These are phyloP conservation scores for Acanthamoeba sp. DNA, from an alignment of 208 protist species.

Conservation along the genomic window DNA sequence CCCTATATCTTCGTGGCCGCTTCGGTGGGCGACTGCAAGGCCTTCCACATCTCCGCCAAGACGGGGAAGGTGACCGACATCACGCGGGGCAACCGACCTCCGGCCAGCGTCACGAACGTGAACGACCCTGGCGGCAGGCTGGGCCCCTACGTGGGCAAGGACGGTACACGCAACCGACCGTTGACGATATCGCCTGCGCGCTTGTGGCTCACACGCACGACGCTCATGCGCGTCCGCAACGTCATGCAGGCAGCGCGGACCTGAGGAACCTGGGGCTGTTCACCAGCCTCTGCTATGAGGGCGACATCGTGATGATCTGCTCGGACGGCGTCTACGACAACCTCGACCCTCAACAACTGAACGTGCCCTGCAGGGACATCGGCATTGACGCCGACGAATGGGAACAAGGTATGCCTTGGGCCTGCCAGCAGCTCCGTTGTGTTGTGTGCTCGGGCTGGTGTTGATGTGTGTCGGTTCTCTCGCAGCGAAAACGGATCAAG, in stretches of 20 bases:
- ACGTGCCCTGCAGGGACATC: slow-evolving; percentile 41
- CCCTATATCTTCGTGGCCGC: slow-evolving; percentile 77
- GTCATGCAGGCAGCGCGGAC: slow-evolving; percentile 21
- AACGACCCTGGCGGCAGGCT: slow-evolving; percentile 83
- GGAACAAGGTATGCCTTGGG: not conserved
- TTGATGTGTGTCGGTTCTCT: not conserved
- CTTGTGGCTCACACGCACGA: not conserved
- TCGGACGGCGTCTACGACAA: slow-evolving; percentile 84
- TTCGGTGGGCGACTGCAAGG: slow-evolving; percentile 84
- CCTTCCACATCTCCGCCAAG: slow-evolving; percentile 73
- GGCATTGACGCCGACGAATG: slow-evolving; percentile 43
- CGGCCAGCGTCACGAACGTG: slow-evolving; percentile 72
- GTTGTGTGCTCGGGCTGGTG: not conserved
- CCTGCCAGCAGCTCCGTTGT: too few species aligned
- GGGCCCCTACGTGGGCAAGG: slow-evolving; percentile 81
- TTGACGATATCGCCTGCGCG: too few species aligned
- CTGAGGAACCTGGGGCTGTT: slow-evolving; percentile 77
- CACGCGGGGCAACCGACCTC: slow-evolving; percentile 78
- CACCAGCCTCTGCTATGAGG: slow-evolving; percentile 74
- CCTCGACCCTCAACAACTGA: slow-evolving; percentile 81
- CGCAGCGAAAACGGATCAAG: not conserved
- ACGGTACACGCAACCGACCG: not conserved
- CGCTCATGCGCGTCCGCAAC: too few species aligned
- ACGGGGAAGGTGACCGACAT: slow-evolving; percentile 79
- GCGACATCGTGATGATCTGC: slow-evolving; percentile 80